Base-by-base conservation (phyloP, 257 asterid genomes). In the Solanum sejunctum region DNA sequence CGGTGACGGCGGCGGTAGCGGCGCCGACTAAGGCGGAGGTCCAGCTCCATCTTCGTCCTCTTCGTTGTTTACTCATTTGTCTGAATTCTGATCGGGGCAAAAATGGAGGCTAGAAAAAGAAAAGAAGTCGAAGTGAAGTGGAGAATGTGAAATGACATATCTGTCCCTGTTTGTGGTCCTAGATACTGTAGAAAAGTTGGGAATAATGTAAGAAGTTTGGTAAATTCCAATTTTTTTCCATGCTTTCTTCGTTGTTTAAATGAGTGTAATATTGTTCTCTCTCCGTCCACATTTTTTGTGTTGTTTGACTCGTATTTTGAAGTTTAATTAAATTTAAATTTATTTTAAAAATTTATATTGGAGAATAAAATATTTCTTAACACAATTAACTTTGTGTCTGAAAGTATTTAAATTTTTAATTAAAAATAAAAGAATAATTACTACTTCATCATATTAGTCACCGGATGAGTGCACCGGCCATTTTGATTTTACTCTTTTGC, bases 1-100 rank as follows among this genome's bases (percentile, higher is more conserved):
- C 87, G 26, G 93, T 84, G 3, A 92, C 89, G 3, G 94, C 21
- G 61, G 99, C 97, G 17, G 96, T 91, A 2, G 94, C 97, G 5
- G 98, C 99, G 0, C 97, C 99, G 61, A 93, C 81, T 17, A 91
- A 51, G 87, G 99, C 98, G 86, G 98, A 95, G 67, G 92, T 85
- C 99, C 97, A 95, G 91, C 93, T 91, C 97, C 97, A 94, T 12
- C 86, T 10, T 18, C 61, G 47, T 84, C 81, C 83, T 82, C 77
- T 86, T 90, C 91, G 89, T 89, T 12, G 60, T 77, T 3, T 58
- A 21, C 73, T 57, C 52, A 60, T 41, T 20, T 69, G 54, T 9
- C 28, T 8, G 63, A 51, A 51, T 77, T 8, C 3, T 77, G 63
- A 75, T 75, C 49, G 58, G 21, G 82, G 32, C 12, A 71, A 9